Evolutionary conservation across 805 yeast genomes (phyloP), one percentile per base, ranked within the genome.

Genomic region (Wickerhamia fluorescens): DNA sequence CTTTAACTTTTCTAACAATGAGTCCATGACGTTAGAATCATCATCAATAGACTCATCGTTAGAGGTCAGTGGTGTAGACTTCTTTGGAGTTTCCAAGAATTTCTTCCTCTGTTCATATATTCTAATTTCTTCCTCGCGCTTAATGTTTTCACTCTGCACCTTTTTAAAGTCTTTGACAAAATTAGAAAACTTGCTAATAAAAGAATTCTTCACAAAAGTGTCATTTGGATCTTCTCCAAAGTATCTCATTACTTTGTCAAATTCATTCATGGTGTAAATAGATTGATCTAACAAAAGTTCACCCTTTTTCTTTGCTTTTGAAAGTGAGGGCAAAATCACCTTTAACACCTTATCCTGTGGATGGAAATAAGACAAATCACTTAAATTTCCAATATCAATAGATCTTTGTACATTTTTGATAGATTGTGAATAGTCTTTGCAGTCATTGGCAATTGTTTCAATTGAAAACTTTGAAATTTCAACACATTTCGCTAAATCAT

Each of bases 1-100:
- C 47, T 87, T 80, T 46, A 92, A 69, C 47, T 82, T 85, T 51
- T 87, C 94, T 34, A 92, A 66, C 27, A 92, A 63, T 20, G 80
- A 73, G 51, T 92, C 98, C 82, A 92, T 86, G 23, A 86, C 81
- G 27, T 67, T 63, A 11, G 58, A 76, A 16, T 60, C 66, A 12
- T 56, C 66, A 1, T 49, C 58, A 21, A 44, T 54, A 13, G 46
- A 60, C 10, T 42, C 54, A 23, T 49, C 53, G 10, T 46, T 47
- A 16, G 56, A 62, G 11, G 37, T 39, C 28, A 38, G 41, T 16
- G 18, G 16, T 10, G 27, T 30, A 14, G 41, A 35, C 33, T 51
- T 56, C 51, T 58, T 49, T 17, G 71, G 68, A 12, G 65, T 61
- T 38, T 73, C 79, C 24, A 78, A 50, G 38, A 75, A 55, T 42